Evolutionary conservation across 129 eudicot genomes (phyloP), one percentile per base, ranked within the genome.

Genomic region (Logfia minima): DNA sequence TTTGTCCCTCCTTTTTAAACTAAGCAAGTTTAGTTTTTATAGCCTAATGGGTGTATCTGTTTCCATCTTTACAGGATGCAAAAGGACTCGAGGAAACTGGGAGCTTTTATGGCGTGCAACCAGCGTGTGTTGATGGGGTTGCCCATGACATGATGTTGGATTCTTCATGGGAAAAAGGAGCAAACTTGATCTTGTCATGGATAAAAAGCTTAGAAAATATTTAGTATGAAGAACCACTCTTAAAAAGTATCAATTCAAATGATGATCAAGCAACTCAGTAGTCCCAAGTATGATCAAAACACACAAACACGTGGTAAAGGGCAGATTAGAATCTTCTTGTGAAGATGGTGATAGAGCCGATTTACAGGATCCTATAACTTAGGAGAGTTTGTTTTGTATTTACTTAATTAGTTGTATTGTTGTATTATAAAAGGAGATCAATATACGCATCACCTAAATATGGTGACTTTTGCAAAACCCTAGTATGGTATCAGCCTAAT

Each of bases 111-210:
- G 89, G 86, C 0, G 91, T 90, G 68, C 32, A 75, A 60, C 92
- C 98, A 8, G 92, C 86, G 75, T 90, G 91, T 74, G 68, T 93
- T 32, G 88, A 85, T 80, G 96, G 92, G 68, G 87, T 90, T 81
- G 98, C 92, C 7, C 96, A 93, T 81, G 98, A 93, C 89, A 84
- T 93, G 75, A 90, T 93, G 98, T 65, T 93, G 83, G 98, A 93
- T 85, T 80, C 79, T 72, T 84, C 86, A 0, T 93, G 98, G 98
- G 88, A 85, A 68, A 90, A 85, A 83, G 98, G 98, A 55, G 96
- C 96, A 10, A 24, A 90, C 73, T 68, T 48, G 28, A 77, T 93
- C 45, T 53, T 85, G 10, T 85, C 90, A 13, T 93, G 96, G 98
- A 64, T 93, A 22, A 75, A 75, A 39, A 23, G 66, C 39, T 69